phyloP scores from a whole-genome alignment of 257 asterid species.

The Avicennia marina region DNA sequence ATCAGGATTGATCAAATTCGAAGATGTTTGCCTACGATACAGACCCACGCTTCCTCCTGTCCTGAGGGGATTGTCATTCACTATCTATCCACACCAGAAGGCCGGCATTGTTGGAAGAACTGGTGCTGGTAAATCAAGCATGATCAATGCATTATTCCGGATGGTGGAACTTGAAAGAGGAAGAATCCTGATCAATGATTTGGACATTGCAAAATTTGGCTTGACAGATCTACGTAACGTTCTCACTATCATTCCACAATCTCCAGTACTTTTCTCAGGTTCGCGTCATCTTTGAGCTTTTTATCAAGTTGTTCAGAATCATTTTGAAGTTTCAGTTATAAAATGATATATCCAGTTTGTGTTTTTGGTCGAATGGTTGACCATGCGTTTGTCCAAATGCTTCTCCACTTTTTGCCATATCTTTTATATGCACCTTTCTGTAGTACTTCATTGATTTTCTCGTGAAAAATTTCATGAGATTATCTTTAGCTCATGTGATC shows the following conservation, averaged over 20 bases:
- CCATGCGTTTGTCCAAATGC: too few relatives aligned
- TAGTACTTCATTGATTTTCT: too few relatives aligned
- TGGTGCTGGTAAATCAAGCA: constrained; percentile 88
- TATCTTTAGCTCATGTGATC: too few relatives aligned
- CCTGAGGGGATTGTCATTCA: constrained; percentile 51
- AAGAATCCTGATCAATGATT: constrained; percentile 56
- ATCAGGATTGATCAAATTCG: constrained; percentile 52
- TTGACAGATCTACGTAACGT: constrained; percentile 59
- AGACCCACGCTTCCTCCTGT: constrained; percentile 69
- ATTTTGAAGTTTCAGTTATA: not conserved
- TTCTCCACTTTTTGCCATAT: too few relatives aligned
- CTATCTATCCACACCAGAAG: constrained; percentile 47
- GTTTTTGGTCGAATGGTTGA: not conserved
- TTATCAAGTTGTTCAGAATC: not conserved
- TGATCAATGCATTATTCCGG: constrained; percentile 73
- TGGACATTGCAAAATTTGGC: constrained; percentile 54
- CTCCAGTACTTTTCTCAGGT: constrained; percentile 90
- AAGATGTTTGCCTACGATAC: constrained; percentile 54
- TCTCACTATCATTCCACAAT: constrained; percentile 72
- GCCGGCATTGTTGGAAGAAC: constrained; percentile 87
- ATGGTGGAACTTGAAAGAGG: constrained; percentile 76
- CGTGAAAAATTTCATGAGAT: too few relatives aligned
- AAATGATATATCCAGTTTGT: not conserved
- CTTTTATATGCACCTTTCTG: too few relatives aligned
- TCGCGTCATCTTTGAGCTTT: constrained; percentile 11